Evolutionary conservation across 2,329 filamentous ascomycete species (phyloP), one percentile per base, ranked within the genome.

Genomic region (Colletotrichum orchidophilum): DNA sequence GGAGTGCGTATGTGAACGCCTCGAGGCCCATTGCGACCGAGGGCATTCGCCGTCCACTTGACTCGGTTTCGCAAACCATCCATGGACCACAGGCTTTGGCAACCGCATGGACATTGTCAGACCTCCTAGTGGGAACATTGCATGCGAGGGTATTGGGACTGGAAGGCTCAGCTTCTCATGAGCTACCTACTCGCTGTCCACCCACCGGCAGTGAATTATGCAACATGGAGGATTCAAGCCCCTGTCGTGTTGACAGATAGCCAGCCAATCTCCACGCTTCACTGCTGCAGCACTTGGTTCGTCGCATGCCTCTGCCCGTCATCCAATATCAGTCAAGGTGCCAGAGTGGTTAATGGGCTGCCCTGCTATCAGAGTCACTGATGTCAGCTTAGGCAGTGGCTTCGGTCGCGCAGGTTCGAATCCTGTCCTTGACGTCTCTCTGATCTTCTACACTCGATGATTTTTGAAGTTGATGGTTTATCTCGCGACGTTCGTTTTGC

Each of bases 321-420:
- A 50, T 13, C 21, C 1, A 29, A n/a, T 12, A 35, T 2, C 15
- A 6, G 68, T 71, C 68, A 71, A 71, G 68, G 68, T 71, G 68
- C 68, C 68, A 71, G 68, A 71, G 68, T 71, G 68, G 68, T 71
- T 71, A 71, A 71, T 71, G 68, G 68, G 68, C 68, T 71, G 68
- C 68, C 68, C 68, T 71, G 68, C 68, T 71, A 71, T 63, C 42
- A 8, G 42, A 31, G 35, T 6, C 27, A 13, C 58, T 49, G 31
- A 5, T 63, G 27, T 1, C 53, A 68, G 52, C 3, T 49, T 18
- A 71, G 68, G 68, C 68, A 71, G 68, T 71, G 68, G 68, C 68
- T 71, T 71, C 68, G 68, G 68, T 71, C 68, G 68, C 68, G 68
- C 68, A 71, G 68, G 68, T 71, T 71, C 68, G 64, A 71, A 71